Percentiles rank a stretch among this genome's conserved stretches.
phyloP scores from a whole-genome alignment of 1,139 yeast genomes.

The Lizanozyma gosingica region DNA sequence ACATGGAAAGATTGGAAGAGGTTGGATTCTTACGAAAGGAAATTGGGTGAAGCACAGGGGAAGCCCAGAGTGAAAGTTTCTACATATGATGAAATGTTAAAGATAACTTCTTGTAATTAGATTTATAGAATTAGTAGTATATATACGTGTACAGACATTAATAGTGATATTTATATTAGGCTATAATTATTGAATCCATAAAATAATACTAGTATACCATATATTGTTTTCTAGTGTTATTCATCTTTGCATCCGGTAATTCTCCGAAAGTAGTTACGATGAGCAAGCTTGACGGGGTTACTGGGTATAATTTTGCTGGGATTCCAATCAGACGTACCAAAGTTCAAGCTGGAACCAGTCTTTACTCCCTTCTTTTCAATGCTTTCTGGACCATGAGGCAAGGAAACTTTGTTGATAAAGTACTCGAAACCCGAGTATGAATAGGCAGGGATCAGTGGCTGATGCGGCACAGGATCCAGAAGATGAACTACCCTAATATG shows the following conservation, averaged over 20 bases:
- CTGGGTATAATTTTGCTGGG: conserved; percentile 14
- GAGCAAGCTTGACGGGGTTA: conserved; percentile 22
- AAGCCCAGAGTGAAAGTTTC: conserved; percentile 55
- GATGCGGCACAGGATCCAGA: conserved; percentile 46
- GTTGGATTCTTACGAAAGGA: conserved; percentile 46
- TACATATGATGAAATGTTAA: conserved; percentile 41
- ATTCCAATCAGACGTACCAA: neutral
- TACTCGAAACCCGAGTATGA: conserved; percentile 45
- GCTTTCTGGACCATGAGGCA: conserved; percentile 38
- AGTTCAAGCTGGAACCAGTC: conserved; percentile 1
- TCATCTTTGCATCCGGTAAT: conserved; percentile 24
- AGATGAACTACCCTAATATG: conserved; percentile 46
- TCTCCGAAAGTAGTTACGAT: conserved; percentile 23
- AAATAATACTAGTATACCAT: too few species aligned
- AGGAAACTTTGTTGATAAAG: conserved; percentile 27
- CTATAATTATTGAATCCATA: too few species aligned
- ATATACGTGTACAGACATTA: too few species aligned
- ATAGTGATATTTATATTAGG: too few species aligned
- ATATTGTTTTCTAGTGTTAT: neutral
- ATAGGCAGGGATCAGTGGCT: conserved; percentile 44
- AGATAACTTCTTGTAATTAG: conserved; percentile 10
- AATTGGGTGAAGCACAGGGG: conserved; percentile 36
- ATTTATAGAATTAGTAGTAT: too few species aligned
- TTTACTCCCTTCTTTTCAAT: conserved; percentile 20
- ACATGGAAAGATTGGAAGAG: conserved; percentile 70